Conservation (phyloP, 805 yeast species). For the Kazachstania viticola region DNA sequence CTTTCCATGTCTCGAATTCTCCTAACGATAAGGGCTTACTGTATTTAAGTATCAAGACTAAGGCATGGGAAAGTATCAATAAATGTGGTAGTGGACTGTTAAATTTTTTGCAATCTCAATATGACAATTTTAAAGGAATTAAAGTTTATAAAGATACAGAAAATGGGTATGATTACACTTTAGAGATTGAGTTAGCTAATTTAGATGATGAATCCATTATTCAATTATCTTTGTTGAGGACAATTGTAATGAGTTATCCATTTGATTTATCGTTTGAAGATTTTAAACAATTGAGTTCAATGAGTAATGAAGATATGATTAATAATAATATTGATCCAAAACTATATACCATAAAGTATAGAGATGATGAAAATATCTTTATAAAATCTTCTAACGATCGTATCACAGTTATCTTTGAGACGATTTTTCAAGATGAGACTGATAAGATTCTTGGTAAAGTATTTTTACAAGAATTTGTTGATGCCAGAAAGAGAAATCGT, state of each 20-base stretch:
- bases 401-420: conserved; percentile 91
- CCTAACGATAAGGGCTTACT: conserved; percentile 43
- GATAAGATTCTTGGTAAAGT: conserved; percentile 87
- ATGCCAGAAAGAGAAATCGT: conserved; percentile 85
- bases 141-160: conserved; percentile 32
- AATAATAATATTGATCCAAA: conserved; percentile 14
- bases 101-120: conserved; percentile 15
- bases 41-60: conserved; percentile 21
- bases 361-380: conserved; percentile 88
- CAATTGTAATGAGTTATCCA: conserved; percentile 87
- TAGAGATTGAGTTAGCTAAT: conserved; percentile 52
- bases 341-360: conserved; percentile 48
- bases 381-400: conserved; percentile 90
- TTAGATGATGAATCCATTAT: conserved; percentile 45
- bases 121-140: conserved; percentile 11
- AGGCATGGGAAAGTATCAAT: conserved; percentile 23
- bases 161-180: conserved; percentile 70
- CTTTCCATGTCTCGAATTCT: conserved; percentile 72
- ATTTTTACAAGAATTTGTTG: conserved; percentile 86
- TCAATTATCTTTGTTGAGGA: conserved; percentile 64
- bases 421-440: conserved; percentile 91
- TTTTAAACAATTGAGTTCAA: conserved; percentile 52
- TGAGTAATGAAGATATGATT: conserved; percentile 16
- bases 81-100: conserved; percentile 13
- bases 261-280: conserved; percentile 75